Evolutionary conservation across 2,329 filamentous ascomycete species (phyloP).

Genomic region (Fusarium sp.): DNA sequence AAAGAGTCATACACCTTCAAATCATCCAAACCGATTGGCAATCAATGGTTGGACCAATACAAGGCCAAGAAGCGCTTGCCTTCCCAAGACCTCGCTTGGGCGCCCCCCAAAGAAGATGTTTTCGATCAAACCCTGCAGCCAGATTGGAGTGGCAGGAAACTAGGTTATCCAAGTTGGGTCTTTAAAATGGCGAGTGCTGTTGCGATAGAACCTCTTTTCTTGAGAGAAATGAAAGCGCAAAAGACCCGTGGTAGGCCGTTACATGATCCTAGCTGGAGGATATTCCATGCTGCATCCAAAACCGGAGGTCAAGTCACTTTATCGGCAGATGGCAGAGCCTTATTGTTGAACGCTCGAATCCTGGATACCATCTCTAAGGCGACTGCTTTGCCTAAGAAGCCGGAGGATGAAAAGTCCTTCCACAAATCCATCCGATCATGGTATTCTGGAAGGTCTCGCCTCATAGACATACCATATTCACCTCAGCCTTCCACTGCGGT

Average conservation of each 20-base stretch:
- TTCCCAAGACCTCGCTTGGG: neutral
- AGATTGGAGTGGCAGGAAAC: neutral
- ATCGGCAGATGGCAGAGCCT: neutral
- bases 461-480: neutral
- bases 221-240: constrained; percentile 29
- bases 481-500: neutral
- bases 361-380: constrained; percentile 2
- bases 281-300: neutral
- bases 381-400: neutral
- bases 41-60: constrained; percentile 4
- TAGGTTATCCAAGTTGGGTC: constrained; percentile 18
- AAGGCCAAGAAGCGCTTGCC: constrained; percentile 19
- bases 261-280: constrained; percentile 12
- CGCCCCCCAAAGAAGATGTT: constrained; percentile 12
- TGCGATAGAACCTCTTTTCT: constrained; percentile 13
- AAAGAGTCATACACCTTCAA: constrained; percentile 16
- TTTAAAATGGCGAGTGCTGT: constrained; percentile 26
- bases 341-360: neutral
- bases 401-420: neutral
- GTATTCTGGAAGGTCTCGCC: neutral
- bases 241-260: neutral
- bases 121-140: constrained; percentile 18
- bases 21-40: constrained; percentile 15
- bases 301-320: neutral
- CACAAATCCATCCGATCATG: constrained; percentile 9